Evolutionary conservation across 495 filamentous ascomycete species (phyloP), one percentile per base, ranked within the genome.

Genomic region (Chaetomium tenue): DNA sequence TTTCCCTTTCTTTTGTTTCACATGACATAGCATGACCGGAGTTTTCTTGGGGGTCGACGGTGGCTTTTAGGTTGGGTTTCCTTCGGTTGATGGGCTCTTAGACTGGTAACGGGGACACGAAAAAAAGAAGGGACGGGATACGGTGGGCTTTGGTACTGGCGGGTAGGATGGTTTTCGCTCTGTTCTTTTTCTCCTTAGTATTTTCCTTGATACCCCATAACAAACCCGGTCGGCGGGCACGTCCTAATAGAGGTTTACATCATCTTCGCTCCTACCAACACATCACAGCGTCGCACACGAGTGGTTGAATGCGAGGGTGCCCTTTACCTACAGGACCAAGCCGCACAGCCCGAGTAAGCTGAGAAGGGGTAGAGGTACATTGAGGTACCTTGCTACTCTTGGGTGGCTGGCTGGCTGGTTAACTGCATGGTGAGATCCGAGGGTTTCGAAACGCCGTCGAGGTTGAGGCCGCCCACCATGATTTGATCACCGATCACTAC

Each of bases 151-250:
- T 30, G 28, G 5, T 3, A 44, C n/a, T 46, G 22, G 23, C 37
- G 13, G 28, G 15, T 50, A 44, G 58, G 42, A 33, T 9, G 58
- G 40, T 28, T 28, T 46, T 5, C 44, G 46, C 5, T 56, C 33
- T 62, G 28, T 63, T 51, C 20, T 44, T 53, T 61, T 52, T 53
- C 52, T 53, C 18, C 37, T n/a, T 33, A 6, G 42, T 46, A 28
- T 58, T 42, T 40, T 46, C 40, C 56, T 46, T 58, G 56, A 58
- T 58, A 58, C 56, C 56, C 56, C 16, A 18, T 58, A n/a, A 58
- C 23, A 12, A n/a, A 46, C 5, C 23, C 22, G 56, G 56, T 13
- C 56, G 56, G 56, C 28, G n/a, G 33, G 26, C 15, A 54, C 44
- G 26, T 57, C 56, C 40, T 58, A 46, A 58, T 58, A 58, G 37